phyloP scores from a whole-genome alignment of 352 stramenopile species.

The Thraustochytrium aureum region DNA sequence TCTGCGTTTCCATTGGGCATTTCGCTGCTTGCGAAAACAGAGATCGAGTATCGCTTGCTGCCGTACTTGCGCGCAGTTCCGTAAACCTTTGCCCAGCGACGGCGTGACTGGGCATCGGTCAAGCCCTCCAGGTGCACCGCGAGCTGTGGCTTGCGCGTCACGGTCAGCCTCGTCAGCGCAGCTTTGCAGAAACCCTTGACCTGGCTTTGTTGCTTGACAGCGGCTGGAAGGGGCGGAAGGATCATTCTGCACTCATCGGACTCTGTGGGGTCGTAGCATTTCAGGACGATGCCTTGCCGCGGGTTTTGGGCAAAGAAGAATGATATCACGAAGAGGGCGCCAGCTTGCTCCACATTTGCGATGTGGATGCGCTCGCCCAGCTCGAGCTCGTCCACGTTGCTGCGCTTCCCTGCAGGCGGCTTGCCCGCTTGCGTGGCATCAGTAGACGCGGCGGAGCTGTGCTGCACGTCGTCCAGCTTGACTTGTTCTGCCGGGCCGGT shows the following conservation, averaged over 20 bases:
- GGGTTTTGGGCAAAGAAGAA: constrained; percentile 14
- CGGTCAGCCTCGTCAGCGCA: background rate
- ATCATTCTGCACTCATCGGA: background rate
- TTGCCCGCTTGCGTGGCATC: no score
- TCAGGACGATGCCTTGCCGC: background rate
- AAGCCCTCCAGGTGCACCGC: background rate
- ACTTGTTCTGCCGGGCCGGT: no score
- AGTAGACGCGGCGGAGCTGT: no score
- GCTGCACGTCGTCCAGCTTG: no score
- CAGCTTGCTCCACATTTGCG: background rate
- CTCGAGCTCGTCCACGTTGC: no score
- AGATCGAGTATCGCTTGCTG: constrained; percentile 10
- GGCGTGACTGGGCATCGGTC: background rate
- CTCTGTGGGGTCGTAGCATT: constrained; percentile 33
- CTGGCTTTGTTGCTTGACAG: background rate
- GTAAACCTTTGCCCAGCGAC: constrained; percentile 12
- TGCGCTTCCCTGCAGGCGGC: no score
- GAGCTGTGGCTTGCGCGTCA: background rate
- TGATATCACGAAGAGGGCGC: background rate
- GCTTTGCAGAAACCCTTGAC: background rate
- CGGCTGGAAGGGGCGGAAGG: background rate
- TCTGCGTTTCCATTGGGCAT: background rate
- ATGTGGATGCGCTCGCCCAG: no score
- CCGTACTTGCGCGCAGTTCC: constrained; percentile 12
- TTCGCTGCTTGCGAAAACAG: background rate